Evolutionary conservation across 768 basidiomycete genomes (phyloP).

Genomic region (Clitopilus passeckerianus): DNA sequence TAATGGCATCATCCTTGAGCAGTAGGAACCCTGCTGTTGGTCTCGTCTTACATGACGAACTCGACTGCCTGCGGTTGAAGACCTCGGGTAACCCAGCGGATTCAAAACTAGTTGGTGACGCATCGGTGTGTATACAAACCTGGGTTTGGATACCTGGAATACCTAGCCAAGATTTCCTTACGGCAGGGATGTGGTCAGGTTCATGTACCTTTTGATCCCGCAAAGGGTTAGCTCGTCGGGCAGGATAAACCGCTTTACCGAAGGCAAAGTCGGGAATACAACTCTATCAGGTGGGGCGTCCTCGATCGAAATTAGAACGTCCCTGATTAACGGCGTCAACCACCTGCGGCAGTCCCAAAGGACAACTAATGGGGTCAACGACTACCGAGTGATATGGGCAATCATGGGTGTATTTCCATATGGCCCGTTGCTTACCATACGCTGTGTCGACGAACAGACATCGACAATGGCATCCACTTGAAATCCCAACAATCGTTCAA

Average conservation of each 20-base stretch:
- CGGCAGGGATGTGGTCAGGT: neutral
- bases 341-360: neutral
- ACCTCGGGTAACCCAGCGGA: too few relatives aligned
- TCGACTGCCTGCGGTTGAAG: too few relatives aligned
- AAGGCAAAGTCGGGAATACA: slow-evolving; percentile 4
- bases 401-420: neutral
- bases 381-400: neutral
- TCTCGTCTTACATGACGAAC: too few relatives aligned
- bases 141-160: neutral
- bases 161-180: neutral
- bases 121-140: neutral
- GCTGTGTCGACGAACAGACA: neutral
- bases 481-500: neutral
- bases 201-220: neutral
- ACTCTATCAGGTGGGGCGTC: slow-evolving; percentile 15
- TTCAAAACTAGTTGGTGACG: neutral
- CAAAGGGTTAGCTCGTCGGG: neutral
- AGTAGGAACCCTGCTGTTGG: too few relatives aligned
- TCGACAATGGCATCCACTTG: neutral
- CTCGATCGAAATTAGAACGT: slow-evolving; percentile 13
- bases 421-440: neutral
- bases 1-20: neutral
- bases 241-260: neutral
- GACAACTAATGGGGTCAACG: neutral
- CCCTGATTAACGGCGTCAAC: slow-evolving; percentile 6